Evolutionary conservation across 169 alveolate species (phyloP).

Genomic region (Cyclospora cayetanensis): DNA sequence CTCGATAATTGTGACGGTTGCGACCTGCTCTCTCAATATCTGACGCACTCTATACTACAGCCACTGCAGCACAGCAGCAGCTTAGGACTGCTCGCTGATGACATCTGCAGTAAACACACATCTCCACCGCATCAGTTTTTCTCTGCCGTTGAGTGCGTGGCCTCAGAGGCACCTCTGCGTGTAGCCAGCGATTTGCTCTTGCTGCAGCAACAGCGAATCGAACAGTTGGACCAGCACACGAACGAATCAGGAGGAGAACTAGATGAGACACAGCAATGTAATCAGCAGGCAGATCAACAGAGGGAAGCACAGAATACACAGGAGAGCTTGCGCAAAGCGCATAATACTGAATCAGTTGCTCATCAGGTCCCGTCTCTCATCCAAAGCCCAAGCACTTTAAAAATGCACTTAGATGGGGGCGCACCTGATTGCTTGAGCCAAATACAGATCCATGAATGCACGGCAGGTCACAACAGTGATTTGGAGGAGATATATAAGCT

Average conservation of each 20-base stretch:
- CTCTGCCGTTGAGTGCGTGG: not conserved
- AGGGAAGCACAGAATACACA: too few species aligned
- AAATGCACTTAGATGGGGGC: too few species aligned
- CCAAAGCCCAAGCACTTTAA: too few species aligned
- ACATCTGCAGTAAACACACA: not conserved
- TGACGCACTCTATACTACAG: constrained; percentile 30
- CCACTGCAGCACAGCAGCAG: constrained; percentile 54
- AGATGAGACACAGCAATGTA: not conserved
- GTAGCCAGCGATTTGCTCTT: not conserved
- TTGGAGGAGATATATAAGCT: too few species aligned
- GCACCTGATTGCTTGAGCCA: too few species aligned
- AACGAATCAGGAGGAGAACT: not conserved
- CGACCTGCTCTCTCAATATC: not conserved
- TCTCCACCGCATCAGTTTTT: not conserved
- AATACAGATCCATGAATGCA: too few species aligned
- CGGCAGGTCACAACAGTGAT: too few species aligned
- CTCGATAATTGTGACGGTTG: too few species aligned
- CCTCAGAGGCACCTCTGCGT: constrained; percentile 22
- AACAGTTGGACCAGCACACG: constrained; percentile 10
- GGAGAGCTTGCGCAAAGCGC: too few species aligned
- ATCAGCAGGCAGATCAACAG: too few species aligned
- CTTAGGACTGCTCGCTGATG: not conserved
- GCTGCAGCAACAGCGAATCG: not conserved
- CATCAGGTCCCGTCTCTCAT: too few species aligned
- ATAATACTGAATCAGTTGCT: too few species aligned